A percentile compares a stretch with the other conserved stretches of the same genome.
phyloP scores from a whole-genome alignment of 257 asterid species.

The Thymus mandschuricus region DNA sequence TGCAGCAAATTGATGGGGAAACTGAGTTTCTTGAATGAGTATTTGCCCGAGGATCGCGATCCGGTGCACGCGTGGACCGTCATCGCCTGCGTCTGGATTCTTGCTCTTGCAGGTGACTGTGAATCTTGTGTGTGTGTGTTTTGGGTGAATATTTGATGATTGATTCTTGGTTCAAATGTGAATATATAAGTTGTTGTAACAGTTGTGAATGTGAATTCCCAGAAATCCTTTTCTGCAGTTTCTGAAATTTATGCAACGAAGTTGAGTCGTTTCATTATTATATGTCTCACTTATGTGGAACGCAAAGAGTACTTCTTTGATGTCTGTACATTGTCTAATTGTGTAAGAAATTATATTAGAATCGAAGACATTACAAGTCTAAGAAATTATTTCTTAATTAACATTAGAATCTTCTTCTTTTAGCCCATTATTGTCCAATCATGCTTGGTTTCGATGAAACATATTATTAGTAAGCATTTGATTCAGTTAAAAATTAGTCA shows the following conservation, averaged over 20 bases:
- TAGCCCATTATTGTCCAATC: not conserved
- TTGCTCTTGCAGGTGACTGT: constrained; percentile 63
- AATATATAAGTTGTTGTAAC: not conserved
- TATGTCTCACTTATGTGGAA: no score
- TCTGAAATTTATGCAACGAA: not conserved
- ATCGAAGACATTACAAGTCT: no score
- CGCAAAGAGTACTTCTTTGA: no score
- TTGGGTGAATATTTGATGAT: not conserved
- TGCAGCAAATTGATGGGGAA: constrained; percentile 47
- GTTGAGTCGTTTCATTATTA: no score
- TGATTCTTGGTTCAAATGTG: not conserved
- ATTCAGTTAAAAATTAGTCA: not conserved
- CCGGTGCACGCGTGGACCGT: constrained; percentile 84
- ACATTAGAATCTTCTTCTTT: no score
- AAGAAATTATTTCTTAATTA: no score
- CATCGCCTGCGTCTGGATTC: constrained; percentile 53
- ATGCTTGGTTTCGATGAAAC: constrained; percentile 3
- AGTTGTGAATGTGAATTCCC: constrained; percentile 10
- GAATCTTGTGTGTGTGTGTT: not conserved
- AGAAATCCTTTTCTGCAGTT: not conserved
- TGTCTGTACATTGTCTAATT: no score
- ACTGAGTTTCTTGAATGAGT: constrained; percentile 75
- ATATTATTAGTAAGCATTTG: constrained; percentile 5
- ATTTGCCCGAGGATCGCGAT: constrained; percentile 98
- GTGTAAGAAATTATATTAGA: no score